Base-by-base conservation (phyloP, 2,329 filamentous ascomycete species). In the Cercospora berteroae region DNA sequence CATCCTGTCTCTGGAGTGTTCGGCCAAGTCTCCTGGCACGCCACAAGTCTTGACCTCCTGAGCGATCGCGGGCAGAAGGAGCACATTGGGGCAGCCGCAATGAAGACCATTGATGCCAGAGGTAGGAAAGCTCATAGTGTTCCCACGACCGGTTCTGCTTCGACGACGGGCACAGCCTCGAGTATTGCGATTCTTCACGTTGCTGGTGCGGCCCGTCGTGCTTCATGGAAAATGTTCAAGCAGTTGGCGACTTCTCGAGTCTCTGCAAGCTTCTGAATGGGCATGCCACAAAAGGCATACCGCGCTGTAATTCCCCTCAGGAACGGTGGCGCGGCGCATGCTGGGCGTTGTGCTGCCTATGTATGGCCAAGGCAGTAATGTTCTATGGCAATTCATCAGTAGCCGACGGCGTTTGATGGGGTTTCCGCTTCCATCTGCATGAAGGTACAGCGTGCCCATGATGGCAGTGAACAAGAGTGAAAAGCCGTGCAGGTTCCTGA, bases 21-120 rank as follows among this genome's bases (percentile, higher is more conserved):
- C 36, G 33, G 36, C 59, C 59, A 62, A 62, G 59, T 52, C 42
- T 23, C 59, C 10, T 62, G 59, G 59, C 59, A 33, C 59, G 59
- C 59, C 59, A 62, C 59, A 52, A 23, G 8, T 23, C 65, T 60
- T 64, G 60, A 52, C 48, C 20, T 52, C 23, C 48, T 52, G 48
- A 52, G 48, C 23, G 25, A 29, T 12, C 48, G 48, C 48, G 48
- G 48, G 13, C 23, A 25, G 23, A 52, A 27, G 48, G 48, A 52
- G 20, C 12, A 52, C 13, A 52, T 52, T 8, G 9, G 48, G 20
- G 12, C 48, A 52, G 12, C 23, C 12, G 16, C 13, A 27, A 25
- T 2, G 48, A 16, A 0, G 13, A 16, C 12, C 23, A 18, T 52
- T 52, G 23, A 27, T 27, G 23, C 12, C 23, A 52, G 12, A 52